Evolutionary conservation across 2,329 filamentous ascomycete genomes (phyloP).

Genomic region (Metarhizium sp.): DNA sequence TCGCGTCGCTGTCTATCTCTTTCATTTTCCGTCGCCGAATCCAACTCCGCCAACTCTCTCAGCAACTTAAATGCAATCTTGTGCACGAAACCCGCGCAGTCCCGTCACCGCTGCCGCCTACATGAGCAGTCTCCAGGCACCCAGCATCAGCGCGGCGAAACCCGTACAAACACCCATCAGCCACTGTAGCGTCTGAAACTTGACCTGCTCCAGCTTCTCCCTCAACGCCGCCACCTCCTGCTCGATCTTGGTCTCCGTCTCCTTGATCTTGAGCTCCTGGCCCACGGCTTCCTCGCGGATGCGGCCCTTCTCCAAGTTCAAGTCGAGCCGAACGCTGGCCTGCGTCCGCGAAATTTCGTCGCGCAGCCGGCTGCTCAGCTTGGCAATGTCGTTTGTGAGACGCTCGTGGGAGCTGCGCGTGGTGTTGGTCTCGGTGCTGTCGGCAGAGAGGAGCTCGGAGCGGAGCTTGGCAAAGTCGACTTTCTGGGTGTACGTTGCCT

Average conservation of each 20-base stretch:
- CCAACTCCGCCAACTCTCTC: neutral
- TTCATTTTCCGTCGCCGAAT: neutral
- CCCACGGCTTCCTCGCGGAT: constrained; percentile 94
- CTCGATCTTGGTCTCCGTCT: constrained; percentile 97
- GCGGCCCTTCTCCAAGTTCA: constrained; percentile 93
- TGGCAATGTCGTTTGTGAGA: constrained; percentile 87
- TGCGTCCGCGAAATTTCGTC: constrained; percentile 95
- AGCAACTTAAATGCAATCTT: neutral
- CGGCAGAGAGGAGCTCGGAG: constrained; percentile 83
- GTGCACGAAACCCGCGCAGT: neutral
- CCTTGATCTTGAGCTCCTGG: constrained; percentile 96
- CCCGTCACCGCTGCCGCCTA: constrained; percentile 17
- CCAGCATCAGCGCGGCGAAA: constrained; percentile 56
- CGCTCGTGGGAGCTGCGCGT: constrained; percentile 87
- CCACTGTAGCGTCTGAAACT: constrained; percentile 98
- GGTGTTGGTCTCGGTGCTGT: constrained; percentile 81
- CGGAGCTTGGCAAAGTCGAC: constrained; percentile 97
- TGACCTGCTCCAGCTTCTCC: constrained; percentile 92
- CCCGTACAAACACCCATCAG: constrained; percentile 76
- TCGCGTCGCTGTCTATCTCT: neutral
- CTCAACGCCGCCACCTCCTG: constrained; percentile 87
- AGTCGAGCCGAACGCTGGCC: constrained; percentile 80
- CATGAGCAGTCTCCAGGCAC: constrained; percentile 64
- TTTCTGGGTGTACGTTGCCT: constrained; percentile 75
- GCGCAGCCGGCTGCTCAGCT: constrained; percentile 77